Conservation (phyloP, 768 basidiomycete species). For the Podaxis pistillaris region DNA sequence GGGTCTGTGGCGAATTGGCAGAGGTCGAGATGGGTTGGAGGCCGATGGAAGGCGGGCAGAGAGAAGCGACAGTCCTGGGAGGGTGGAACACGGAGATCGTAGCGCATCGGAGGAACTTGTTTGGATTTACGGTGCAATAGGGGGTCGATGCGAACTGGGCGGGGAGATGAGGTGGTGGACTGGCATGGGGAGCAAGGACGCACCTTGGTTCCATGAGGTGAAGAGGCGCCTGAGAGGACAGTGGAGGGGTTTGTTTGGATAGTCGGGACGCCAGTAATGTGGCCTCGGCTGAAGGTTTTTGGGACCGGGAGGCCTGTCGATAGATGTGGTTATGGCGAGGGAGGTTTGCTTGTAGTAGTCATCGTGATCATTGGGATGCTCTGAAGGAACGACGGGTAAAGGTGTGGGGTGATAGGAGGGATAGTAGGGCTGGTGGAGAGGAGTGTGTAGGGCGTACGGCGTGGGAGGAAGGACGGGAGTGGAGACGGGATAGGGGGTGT, state of each 20-base stretch:
- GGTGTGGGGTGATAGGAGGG: background rate
- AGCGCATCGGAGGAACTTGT: background rate
- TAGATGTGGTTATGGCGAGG: background rate
- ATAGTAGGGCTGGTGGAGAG: background rate
- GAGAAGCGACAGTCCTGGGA: background rate
- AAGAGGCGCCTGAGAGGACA: background rate
- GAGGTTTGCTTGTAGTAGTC: background rate
- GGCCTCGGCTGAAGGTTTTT: slow-evolving; percentile 1
- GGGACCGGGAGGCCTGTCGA: background rate
- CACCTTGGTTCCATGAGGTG: background rate
- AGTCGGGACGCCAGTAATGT: background rate
- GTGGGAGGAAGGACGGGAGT: background rate
- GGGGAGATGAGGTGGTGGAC: too few species aligned
- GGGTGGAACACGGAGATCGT: background rate
- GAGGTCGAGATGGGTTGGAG: background rate
- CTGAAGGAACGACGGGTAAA: background rate
- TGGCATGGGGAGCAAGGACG: background rate
- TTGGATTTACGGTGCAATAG: background rate
- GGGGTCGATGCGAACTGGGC: background rate
- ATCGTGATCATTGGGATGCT: background rate
- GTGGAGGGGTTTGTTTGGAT: background rate
- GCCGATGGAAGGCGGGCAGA: background rate
- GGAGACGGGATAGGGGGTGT: background rate
- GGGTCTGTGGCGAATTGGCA: slow-evolving; percentile 14
- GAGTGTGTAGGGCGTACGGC: background rate